phyloP scores from a whole-genome alignment of 2,329 filamentous ascomycete genomes.

The Verticillium klebahnii region DNA sequence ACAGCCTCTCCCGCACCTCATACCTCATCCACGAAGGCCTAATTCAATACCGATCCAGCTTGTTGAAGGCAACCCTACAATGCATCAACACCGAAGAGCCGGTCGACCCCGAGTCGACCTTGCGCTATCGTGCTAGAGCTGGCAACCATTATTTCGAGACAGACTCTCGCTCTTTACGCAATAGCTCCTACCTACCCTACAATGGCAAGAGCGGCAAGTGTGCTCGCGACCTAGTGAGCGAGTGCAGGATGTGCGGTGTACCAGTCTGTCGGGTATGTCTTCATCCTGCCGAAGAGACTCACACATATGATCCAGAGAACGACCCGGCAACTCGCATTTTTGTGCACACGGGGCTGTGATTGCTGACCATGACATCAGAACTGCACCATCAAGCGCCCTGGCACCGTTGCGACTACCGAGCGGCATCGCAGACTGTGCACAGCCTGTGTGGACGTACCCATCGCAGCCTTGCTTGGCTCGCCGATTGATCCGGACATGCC shows the following conservation, averaged over 20 bases:
- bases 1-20: constrained; percentile 78
- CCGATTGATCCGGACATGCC: constrained; percentile 38
- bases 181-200: constrained; percentile 18
- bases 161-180: constrained; percentile 37
- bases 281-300: background rate
- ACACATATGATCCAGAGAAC: too few relatives aligned
- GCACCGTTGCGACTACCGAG: constrained; percentile 59
- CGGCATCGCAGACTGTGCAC: constrained; percentile 79
- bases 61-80: constrained; percentile 71
- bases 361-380: constrained; percentile 53
- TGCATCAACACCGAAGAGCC: constrained; percentile 67
- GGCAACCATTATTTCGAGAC: constrained; percentile 58
- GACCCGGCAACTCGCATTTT: too few relatives aligned
- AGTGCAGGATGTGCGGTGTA: constrained; percentile 72
- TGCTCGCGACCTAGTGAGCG: constrained; percentile 80
- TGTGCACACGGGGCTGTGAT: background rate
- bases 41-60: constrained; percentile 69
- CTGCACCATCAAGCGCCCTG: constrained; percentile 80
- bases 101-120: constrained; percentile 49
- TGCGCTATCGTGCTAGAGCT: constrained; percentile 53
- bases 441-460: constrained; percentile 67
- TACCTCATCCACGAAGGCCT: constrained; percentile 74
- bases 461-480: constrained; percentile 49
- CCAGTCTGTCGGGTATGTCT: constrained; percentile 72
- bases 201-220: constrained; percentile 71